Evolutionary conservation across 371 early-diverging fungal species (phyloP).

Genomic region (Haplosporangium sp.): DNA sequence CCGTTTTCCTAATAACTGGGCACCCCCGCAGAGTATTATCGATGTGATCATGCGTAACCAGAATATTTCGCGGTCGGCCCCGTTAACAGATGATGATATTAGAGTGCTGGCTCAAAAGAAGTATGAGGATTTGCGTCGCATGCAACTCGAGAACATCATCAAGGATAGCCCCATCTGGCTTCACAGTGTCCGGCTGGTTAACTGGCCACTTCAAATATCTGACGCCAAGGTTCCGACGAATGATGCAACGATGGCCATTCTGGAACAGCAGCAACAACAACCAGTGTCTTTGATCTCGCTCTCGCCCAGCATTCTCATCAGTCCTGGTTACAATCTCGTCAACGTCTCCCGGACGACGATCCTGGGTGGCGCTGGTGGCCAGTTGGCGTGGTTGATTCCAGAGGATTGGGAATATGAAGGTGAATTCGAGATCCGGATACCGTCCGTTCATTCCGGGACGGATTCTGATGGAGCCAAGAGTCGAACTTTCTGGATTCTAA

Average conservation of each 20-base stretch:
- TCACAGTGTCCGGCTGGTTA: slow-evolving; percentile 22
- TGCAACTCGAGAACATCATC: slow-evolving; percentile 4
- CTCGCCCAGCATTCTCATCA: slow-evolving; percentile 22
- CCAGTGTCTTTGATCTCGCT: background rate
- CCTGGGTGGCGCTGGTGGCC: slow-evolving; percentile 18
- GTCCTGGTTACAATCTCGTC: slow-evolving; percentile 25
- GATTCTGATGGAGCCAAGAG: slow-evolving; percentile 6
- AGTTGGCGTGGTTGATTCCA: slow-evolving; percentile 39
- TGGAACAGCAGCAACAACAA: background rate
- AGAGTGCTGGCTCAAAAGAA: slow-evolving; percentile 26
- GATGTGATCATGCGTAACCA: slow-evolving; percentile 18
- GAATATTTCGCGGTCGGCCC: slow-evolving; percentile 19
- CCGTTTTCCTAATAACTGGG: slow-evolving; percentile 21
- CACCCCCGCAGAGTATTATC: slow-evolving; percentile 14
- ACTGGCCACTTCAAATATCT: slow-evolving; percentile 15
- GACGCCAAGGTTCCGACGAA: background rate
- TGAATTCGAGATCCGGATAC: slow-evolving; percentile 45
- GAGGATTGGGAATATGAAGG: slow-evolving; percentile 49
- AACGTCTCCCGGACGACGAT: slow-evolving; percentile 13
- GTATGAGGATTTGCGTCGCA: slow-evolving; percentile 10
- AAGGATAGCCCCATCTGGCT: slow-evolving; percentile 34
- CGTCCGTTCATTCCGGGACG: slow-evolving; percentile 3
- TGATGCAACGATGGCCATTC: background rate
- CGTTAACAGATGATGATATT: slow-evolving; percentile 24
- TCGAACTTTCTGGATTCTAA: slow-evolving; percentile 42